These are phyloP conservation scores for Pulveroboletus sp. DNA, from an alignment of 768 basidiomycete species.

Conservation along the genomic window DNA sequence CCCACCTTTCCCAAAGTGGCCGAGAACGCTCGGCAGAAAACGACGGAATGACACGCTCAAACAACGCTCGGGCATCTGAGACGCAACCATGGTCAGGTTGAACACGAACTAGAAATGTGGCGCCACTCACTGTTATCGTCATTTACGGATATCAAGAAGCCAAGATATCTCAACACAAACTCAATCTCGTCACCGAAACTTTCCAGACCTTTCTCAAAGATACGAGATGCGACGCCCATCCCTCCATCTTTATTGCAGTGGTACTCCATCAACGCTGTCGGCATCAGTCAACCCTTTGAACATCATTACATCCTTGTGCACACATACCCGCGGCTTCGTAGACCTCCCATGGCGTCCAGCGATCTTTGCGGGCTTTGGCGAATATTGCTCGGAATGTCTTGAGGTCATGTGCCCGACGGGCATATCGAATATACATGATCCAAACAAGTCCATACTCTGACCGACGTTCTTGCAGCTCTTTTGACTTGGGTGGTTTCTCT, in stretches of 20 bases:
- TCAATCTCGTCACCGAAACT: constrained; percentile 77
- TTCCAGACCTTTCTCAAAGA: constrained; percentile 92
- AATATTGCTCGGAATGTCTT: constrained; percentile 77
- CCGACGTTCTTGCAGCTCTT: constrained; percentile 51
- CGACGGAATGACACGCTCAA: constrained; percentile 80
- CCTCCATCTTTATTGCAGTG: constrained; percentile 77
- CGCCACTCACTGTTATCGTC: constrained; percentile 82
- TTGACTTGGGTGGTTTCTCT: constrained; percentile 48
- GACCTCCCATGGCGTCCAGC: constrained; percentile 84
- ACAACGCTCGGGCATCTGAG: constrained; percentile 90
- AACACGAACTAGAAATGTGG: neutral
- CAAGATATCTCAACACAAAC: constrained; percentile 84
- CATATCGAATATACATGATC: constrained; percentile 94
- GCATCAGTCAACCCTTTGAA: constrained; percentile 4
- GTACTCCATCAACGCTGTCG: constrained; percentile 87
- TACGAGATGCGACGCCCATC: constrained; percentile 73
- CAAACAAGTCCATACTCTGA: constrained; percentile 75
- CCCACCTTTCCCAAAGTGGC: constrained; percentile 94
- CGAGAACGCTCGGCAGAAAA: constrained; percentile 77
- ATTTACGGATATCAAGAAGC: constrained; percentile 90
- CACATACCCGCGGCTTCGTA: constrained; percentile 82
- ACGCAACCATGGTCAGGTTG: constrained; percentile 2
- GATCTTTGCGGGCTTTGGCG: constrained; percentile 71
- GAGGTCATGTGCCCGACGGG: constrained; percentile 81
- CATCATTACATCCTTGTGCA: neutral